Base-by-base conservation (phyloP, 352 stramenopile species). In the Elongisporangium anandrum region DNA sequence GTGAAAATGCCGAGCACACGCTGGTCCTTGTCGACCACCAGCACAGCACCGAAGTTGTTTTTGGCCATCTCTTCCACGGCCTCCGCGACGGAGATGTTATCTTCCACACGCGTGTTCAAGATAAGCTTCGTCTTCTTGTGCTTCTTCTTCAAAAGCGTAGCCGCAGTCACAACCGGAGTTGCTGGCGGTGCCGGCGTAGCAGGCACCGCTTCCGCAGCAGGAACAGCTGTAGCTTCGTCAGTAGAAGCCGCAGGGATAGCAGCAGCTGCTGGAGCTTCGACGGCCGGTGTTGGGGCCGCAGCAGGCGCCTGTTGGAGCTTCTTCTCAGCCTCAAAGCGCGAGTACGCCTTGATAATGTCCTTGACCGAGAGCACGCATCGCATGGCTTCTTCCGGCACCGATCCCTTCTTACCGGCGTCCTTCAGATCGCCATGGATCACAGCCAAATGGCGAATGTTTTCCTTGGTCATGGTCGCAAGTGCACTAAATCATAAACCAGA, bases 341-440 rank as follows among this genome's bases (percentile, higher is more conserved):
- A 69, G 56, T 86, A 92, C 6, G 82, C 82, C 70, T 87, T 86
- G 38, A 92, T 69, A 53, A 92, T 92, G 38, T 92, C 85, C 65
- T 87, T 94, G 65, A 94, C 92, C 19, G 85, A 94, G 16, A 94
- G 66, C 48, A 94, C 85, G 51, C 82, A 91, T 8, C 85, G 80
- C 85, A 94, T 94, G 45, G 86, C 81, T 52, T 94, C 85, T 54
- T 89, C 80, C 3, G 84, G 85, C 15, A 94, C 85, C 0, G 74
- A 87, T 16, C 81, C 81, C 57, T 84, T 81, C 71, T 87, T 90
- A 10, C 87, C 77, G 3, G 79, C 76, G 47, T 81, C 85, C 54
- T 69, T 81, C 51, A 90, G 80, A 55, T 94, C 83, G 10, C 77
- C 80, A 52, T 87, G 88, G 48, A 94, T 87, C 47, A 94, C 85